Conservation (phyloP, 495 filamentous ascomycete species). For the Diplogelasinospora grovesii region DNA sequence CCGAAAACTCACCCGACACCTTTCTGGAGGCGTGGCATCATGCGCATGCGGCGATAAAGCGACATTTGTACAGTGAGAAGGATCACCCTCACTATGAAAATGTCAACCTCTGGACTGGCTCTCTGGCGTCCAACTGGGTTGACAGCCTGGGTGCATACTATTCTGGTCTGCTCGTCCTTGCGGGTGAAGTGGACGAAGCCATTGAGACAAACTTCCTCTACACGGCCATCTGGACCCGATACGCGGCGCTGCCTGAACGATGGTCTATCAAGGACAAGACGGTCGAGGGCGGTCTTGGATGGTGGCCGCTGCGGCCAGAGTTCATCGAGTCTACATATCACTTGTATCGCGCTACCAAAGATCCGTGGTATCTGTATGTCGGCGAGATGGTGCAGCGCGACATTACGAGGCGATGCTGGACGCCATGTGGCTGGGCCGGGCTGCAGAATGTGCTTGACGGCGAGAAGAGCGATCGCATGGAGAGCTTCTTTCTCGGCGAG, state of each 20-base stretch:
- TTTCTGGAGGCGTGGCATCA: constrained; percentile 84
- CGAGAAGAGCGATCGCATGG: constrained; percentile 91
- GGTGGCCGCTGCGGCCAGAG: constrained; percentile 93
- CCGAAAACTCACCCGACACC: constrained; percentile 63
- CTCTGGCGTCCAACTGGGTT: constrained; percentile 77
- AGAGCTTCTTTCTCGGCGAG: constrained; percentile 97
- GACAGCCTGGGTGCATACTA: constrained; percentile 95
- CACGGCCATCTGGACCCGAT: constrained; percentile 89
- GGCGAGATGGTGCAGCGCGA: constrained; percentile 93
- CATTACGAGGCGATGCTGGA: constrained; percentile 85
- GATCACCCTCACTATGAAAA: constrained; percentile 87
- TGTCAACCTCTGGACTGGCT: constrained; percentile 78
- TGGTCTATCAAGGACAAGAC: constrained; percentile 84
- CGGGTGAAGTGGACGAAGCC: constrained; percentile 85
- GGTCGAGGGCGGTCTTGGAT: constrained; percentile 79
- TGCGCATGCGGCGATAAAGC: constrained; percentile 76
- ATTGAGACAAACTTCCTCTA: constrained; percentile 81
- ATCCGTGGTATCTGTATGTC: constrained; percentile 93
- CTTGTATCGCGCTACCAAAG: constrained; percentile 83
- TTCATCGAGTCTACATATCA: constrained; percentile 96
- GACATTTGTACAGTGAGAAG: constrained; percentile 69
- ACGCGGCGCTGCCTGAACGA: constrained; percentile 84
- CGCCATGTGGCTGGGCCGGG: constrained; percentile 89
- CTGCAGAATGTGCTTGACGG: constrained; percentile 88
- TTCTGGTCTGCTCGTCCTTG: constrained; percentile 79